These are phyloP conservation scores for Tetrapisispora phaffii DNA, from an alignment of 805 yeast species.

Conservation along the genomic window DNA sequence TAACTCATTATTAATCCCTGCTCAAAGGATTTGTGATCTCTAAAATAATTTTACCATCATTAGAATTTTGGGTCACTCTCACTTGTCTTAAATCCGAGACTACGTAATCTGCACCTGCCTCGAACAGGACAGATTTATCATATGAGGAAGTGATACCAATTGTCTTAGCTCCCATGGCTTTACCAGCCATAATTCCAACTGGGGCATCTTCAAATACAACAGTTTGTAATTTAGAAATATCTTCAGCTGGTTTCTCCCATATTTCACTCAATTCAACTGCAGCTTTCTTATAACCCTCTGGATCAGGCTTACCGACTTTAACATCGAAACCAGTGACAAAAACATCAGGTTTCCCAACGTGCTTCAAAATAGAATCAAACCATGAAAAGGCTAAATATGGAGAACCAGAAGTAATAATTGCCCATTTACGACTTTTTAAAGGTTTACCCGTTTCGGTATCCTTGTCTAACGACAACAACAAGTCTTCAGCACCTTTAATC, in stretches of 20 bases:
- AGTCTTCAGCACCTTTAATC: constrained; percentile 56
- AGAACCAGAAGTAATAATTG: constrained; percentile 72
- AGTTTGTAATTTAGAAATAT: constrained; percentile 17
- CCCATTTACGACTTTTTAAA: constrained; percentile 46
- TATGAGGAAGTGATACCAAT: constrained; percentile 70
- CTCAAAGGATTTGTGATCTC: constrained; percentile 10
- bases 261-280: constrained; percentile 41
- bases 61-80: constrained; percentile 8
- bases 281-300: constrained; percentile 59
- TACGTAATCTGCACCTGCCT: constrained; percentile 68
- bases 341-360: constrained; percentile 48
- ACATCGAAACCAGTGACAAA: constrained; percentile 72
- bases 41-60: constrained; percentile 7
- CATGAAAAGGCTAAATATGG: constrained; percentile 59
- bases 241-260: constrained; percentile 16
- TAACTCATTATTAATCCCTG: background rate
- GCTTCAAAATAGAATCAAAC: constrained; percentile 45
- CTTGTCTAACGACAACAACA: constrained; percentile 40
- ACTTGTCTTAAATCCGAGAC: constrained; percentile 46
- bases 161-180: constrained; percentile 61
- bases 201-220: constrained; percentile 80
- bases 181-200: constrained; percentile 69
- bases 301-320: constrained; percentile 65
- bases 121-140: constrained; percentile 50
- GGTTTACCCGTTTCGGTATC: constrained; percentile 9